phyloP scores from a whole-genome alignment of 345 rosid genomes.

The Lepidium sativum region DNA sequence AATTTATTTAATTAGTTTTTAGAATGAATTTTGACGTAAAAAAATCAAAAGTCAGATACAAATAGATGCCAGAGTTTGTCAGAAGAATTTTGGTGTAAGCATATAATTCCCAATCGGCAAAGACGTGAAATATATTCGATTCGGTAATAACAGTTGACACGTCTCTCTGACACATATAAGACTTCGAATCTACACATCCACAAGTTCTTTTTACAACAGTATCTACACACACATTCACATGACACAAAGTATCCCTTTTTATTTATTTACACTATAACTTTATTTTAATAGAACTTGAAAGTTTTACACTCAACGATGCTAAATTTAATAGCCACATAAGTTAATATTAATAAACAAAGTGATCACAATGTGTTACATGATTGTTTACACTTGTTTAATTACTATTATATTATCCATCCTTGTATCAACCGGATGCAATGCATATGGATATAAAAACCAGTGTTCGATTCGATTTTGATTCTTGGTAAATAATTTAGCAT shows the following conservation, averaged over 20 bases:
- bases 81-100: conserved; percentile 16
- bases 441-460: no score
- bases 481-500: no score
- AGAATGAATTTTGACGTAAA: no score
- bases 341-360: background rate
- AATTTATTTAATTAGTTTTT: no score
- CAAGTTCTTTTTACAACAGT: no score
- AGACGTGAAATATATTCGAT: conserved; percentile 21
- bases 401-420: no score
- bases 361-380: no score
- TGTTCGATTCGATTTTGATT: no score
- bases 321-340: background rate
- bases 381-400: no score
- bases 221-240: background rate
- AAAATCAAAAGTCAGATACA: conserved; percentile 1
- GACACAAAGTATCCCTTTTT: background rate
- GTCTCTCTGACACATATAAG: background rate
- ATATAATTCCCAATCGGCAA: conserved; percentile 16
- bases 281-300: background rate
- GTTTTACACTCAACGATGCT: conserved; percentile 5
- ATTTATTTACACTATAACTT: no score
- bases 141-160: conserved; percentile 12
- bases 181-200: conserved; percentile 10
- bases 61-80: conserved; percentile 11
- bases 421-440: no score